Evolutionary conservation across 1,284 basidiomycete species (phyloP).

Genomic region (Trametes versicolor): DNA sequence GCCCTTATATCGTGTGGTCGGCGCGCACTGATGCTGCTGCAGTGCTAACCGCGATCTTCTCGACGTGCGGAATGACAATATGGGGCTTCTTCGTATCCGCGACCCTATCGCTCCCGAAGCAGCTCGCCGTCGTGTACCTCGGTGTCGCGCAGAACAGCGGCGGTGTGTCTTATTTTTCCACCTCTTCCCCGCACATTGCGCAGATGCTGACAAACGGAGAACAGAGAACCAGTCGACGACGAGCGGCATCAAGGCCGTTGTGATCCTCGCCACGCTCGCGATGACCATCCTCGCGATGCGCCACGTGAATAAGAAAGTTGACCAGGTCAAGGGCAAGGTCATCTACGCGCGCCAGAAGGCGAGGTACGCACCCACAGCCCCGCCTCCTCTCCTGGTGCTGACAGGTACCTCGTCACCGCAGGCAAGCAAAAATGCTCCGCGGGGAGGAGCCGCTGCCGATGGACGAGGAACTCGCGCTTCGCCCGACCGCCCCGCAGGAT

Average conservation of each 20-base stretch:
- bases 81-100: slow-evolving; percentile 76
- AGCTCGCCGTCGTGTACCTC: slow-evolving; percentile 78
- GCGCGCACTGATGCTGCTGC: slow-evolving; percentile 5
- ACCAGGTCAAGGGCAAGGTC: slow-evolving; percentile 75
- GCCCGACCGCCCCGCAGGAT: not conserved
- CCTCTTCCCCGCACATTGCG: not conserved
- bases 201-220: not conserved
- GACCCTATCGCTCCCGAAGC: slow-evolving; percentile 81
- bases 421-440: slow-evolving; percentile 12
- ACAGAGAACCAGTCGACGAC: slow-evolving; percentile 11
- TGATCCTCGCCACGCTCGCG: slow-evolving; percentile 68
- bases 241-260: slow-evolving; percentile 68
- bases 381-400: not conserved
- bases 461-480: not conserved
- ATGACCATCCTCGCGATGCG: slow-evolving; percentile 84
- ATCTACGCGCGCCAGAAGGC: slow-evolving; percentile 71
- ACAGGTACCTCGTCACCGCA: not conserved
- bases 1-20: not conserved
- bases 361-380: slow-evolving; percentile 10
- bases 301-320: slow-evolving; percentile 84
- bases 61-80: slow-evolving; percentile 82
- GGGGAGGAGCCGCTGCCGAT: not conserved
- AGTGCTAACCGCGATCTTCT: slow-evolving; percentile 80
- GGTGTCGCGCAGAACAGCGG: slow-evolving; percentile 63
- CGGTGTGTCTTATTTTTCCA: slow-evolving; percentile 41